Evolutionary conservation across 768 basidiomycete genomes (phyloP).

Genomic region (Termitomyces sp.): DNA sequence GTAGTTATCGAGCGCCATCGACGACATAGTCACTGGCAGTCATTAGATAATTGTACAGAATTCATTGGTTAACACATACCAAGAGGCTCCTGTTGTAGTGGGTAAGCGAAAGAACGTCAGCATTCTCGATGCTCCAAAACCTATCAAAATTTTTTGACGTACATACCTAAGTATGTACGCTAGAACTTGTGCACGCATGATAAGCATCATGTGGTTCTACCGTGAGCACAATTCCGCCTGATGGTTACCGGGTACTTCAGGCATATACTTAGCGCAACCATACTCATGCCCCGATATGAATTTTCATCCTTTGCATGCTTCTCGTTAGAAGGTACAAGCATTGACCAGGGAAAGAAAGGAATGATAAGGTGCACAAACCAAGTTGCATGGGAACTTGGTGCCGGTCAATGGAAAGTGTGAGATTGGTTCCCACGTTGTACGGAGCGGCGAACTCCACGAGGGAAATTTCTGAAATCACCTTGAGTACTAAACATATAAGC

Average conservation of each 20-base stretch:
- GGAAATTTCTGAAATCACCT: too few species aligned
- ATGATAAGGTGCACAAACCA: slow-evolving; percentile 1
- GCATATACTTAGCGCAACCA: background rate
- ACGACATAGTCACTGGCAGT: background rate
- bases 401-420: slow-evolving; percentile 43
- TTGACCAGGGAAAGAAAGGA: background rate
- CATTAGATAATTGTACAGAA: background rate
- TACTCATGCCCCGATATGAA: background rate
- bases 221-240: background rate
- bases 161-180: background rate
- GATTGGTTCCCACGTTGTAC: slow-evolving; percentile 62
- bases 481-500: background rate
- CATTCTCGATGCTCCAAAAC: background rate
- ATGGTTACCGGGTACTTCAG: background rate
- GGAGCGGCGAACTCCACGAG: slow-evolving; percentile 42
- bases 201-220: background rate
- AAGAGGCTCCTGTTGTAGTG: background rate
- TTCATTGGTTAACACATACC: slow-evolving; percentile 7
- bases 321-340: background rate
- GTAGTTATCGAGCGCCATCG: slow-evolving; percentile 1
- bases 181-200: background rate
- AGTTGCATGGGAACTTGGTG: too few species aligned
- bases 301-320: background rate
- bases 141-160: background rate
- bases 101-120: background rate